Evolutionary conservation across 2,329 filamentous ascomycete species (phyloP), one percentile per base, ranked within the genome.

Genomic region (Penicillium sp.): DNA sequence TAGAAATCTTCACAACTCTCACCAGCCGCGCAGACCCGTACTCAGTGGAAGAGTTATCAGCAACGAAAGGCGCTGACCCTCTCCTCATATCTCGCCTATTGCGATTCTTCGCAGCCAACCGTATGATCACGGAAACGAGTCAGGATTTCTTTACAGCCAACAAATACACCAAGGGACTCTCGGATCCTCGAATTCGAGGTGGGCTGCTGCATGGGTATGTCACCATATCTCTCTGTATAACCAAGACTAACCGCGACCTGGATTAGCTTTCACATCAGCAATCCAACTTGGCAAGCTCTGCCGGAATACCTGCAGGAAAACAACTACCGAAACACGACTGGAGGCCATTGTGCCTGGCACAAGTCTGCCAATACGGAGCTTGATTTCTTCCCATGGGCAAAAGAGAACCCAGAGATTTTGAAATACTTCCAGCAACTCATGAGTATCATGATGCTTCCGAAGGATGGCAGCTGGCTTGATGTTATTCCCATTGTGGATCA

Each of bases 281-380:
- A 44, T 10, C 56, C 56, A 5, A 29, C 45, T 13, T 24, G 58
- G n/a, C 57, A 56, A 48, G 56, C 58, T 24, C 55, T 61, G 9
- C 65, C 67, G 6, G 57, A 62, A 0, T 69, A 68, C 42, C 55
- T 71, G 13, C 57, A 58, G 8, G 60, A 66, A 33, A 66, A 42
- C 3, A 58, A 61, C 3, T 71, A 70, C 33, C 53, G 55, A 19
- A 50, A 50, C 13, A 29, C 22, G 10, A 62, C 68, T 42, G 60
- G 37, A 14, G 49, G 54, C 16, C 57, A 50, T 9, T 62, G 60
- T 6, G 59, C 62, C 10, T 66, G 65, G 31, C 66, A 65, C 50
- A 68, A 65, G 29, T 64, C 63, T 2, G 61, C 56, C 29, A 63
- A 68, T 21, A 71, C 69, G 0, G 58, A 64, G 6, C 56, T 65